Evolutionary conservation across 345 rosid species (phyloP), one percentile per base, ranked within the genome.

Genomic region (Eucalyptus leucophloia): DNA sequence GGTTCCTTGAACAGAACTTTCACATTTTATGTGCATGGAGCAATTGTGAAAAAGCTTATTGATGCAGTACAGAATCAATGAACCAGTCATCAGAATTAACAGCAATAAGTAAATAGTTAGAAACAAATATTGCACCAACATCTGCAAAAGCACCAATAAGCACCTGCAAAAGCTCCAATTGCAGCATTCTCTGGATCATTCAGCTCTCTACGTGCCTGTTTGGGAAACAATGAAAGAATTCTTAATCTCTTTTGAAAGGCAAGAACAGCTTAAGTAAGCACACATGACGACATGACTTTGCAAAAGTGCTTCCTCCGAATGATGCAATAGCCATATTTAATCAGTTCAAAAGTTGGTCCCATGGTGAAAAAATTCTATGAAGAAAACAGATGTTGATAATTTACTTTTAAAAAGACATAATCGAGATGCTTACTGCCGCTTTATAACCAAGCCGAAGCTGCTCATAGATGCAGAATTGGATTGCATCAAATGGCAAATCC

Each of bases 401-500:
- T 62, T 17, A 67, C 87, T 49, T 86, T 37, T 19, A 37, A 56
- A 45, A 40, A 56, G 50, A 87, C 24, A 37, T 21, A 47, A 77
- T 72, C 28, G 32, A 72, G 92, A 91, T 89, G 87, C 94, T 94
- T 95, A 96, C 99, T 49, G 95, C 98, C 37, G 81, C 94, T 89
- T 94, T 98, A 91, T 97, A 98, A 62, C 98, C 99, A 89, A 98
- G 91, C 88, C 98, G 95, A 67, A 98, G 94, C 93, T 98, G 99
- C 95, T 98, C 99, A 58, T 98, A 98, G 90, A 97, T 93, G 93
- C 99, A 98, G 93, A 98, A 98, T 90, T 98, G 99, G 90, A 96
- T 93, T 60, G 98, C 99, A 92, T 98, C 99, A 93, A 98, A 98
- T 42, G 98, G 98, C 92, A 98, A 94, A 93, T 98, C 99, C 91